Conservation (phyloP, 176 grass and related monocot genomes). For the Ananas comosus region DNA sequence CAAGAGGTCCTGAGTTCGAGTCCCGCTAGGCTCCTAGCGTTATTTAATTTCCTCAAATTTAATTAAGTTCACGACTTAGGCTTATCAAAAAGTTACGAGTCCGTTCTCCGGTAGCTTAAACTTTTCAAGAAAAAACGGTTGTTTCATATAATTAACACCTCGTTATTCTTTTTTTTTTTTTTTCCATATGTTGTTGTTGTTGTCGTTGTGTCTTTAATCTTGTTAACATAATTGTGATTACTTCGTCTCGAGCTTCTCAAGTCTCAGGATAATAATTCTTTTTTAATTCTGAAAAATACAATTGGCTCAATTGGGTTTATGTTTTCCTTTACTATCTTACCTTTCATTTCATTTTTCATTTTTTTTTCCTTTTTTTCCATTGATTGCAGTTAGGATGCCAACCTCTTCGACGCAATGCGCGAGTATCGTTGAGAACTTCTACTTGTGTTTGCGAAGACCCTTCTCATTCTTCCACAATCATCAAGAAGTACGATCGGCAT, state of each 20-base stretch:
- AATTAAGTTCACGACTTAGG: too few relatives aligned
- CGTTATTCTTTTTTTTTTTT: too few relatives aligned
- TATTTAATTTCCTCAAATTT: too few relatives aligned
- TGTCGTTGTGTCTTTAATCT: background rate
- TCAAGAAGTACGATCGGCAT: constrained; percentile 12
- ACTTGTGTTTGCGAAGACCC: constrained; percentile 21
- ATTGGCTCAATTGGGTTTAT: background rate
- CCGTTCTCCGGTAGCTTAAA: too few relatives aligned
- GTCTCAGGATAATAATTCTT: background rate
- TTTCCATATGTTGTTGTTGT: too few relatives aligned
- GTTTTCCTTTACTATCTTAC: background rate
- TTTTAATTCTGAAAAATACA: background rate
- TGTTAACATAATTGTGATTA: background rate
- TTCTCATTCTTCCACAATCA: constrained; percentile 7
- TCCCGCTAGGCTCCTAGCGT: too few relatives aligned
- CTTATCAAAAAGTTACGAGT: too few relatives aligned
- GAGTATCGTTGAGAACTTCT: constrained; percentile 7
- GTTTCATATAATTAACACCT: too few relatives aligned
- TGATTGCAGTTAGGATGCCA: constrained; percentile 18
- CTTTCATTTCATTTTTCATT: background rate
- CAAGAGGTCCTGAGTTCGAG: too few relatives aligned
- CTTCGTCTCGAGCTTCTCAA: background rate
- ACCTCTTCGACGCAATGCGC: constrained; percentile 8
- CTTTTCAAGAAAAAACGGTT: too few relatives aligned
- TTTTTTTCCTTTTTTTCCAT: background rate